These are phyloP conservation scores for Cucurbita argyrosperma DNA, from an alignment of 306 rosid genomes.

Conservation along the genomic window DNA sequence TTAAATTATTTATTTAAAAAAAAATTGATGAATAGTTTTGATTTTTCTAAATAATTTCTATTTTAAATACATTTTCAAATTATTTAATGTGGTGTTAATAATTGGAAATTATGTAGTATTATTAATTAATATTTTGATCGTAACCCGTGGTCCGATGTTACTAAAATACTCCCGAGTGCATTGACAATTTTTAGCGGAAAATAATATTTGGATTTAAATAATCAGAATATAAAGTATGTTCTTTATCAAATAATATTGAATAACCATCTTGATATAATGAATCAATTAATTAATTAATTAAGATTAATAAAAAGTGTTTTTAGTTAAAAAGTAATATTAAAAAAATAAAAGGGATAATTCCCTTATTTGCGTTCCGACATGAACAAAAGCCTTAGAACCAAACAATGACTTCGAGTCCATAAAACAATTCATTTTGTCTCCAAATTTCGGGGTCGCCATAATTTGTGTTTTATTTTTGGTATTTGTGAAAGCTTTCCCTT, in stretches of 20 bases:
- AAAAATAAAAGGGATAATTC: not conserved
- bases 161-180: not conserved
- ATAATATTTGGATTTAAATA: not conserved
- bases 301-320: not conserved
- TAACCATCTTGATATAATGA: not conserved
- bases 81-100: too few relatives aligned
- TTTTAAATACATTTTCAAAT: too few relatives aligned
- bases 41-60: too few relatives aligned
- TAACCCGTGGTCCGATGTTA: not conserved
- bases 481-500: not conserved
- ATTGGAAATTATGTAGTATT: too few relatives aligned
- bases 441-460: not conserved
- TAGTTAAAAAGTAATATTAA: not conserved
- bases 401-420: not conserved
- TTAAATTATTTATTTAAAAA: too few relatives aligned
- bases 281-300: not conserved
- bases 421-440: conserved; percentile 2
- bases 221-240: not conserved
- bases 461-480: not conserved
- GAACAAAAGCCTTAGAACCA: not conserved
- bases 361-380: not conserved
- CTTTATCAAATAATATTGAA: too few relatives aligned
- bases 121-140: too few relatives aligned
- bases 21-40: too few relatives aligned
- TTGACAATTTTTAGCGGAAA: not conserved